These are phyloP conservation scores for Phialophora expanda DNA, from an alignment of 2,329 filamentous ascomycete genomes.

Conservation along the genomic window DNA sequence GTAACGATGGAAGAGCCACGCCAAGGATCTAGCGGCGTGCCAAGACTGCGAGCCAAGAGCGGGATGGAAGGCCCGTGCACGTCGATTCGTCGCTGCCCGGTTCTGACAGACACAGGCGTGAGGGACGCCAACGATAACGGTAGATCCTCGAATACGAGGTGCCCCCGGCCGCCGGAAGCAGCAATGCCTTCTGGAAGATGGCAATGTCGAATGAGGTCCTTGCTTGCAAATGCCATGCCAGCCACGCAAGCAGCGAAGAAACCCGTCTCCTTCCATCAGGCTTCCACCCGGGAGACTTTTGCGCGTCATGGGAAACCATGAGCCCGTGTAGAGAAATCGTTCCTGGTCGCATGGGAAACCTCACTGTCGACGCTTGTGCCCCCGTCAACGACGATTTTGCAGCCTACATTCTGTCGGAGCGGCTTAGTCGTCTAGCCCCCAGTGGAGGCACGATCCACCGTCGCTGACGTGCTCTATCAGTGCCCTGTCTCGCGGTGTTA, in stretches of 20 bases:
- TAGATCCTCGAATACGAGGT: slow-evolving; percentile 3
- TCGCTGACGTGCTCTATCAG: neutral
- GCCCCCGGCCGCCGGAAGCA: neutral
- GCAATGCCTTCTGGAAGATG: slow-evolving; percentile 6
- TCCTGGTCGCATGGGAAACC: neutral
- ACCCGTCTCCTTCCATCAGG: neutral
- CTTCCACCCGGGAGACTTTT: slow-evolving; percentile 3
- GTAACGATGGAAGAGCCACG: slow-evolving; percentile 2
- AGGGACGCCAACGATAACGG: neutral
- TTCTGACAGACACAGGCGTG: neutral
- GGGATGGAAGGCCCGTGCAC: neutral
- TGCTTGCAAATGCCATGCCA: neutral
- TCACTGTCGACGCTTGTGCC: neutral
- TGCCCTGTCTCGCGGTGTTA: neutral
- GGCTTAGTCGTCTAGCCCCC: neutral
- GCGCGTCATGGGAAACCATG: neutral
- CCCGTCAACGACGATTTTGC: neutral
- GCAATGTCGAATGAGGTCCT: neutral
- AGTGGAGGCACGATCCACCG: neutral
- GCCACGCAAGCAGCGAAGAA: slow-evolving; percentile 1
- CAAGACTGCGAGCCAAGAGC: slow-evolving; percentile 15
- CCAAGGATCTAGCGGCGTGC: slow-evolving; percentile 9
- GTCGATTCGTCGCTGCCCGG: slow-evolving; percentile 1
- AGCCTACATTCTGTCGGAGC: neutral
- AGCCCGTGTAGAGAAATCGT: neutral